phyloP scores from a whole-genome alignment of 2,329 filamentous ascomycete genomes.

The Penicillium freii region DNA sequence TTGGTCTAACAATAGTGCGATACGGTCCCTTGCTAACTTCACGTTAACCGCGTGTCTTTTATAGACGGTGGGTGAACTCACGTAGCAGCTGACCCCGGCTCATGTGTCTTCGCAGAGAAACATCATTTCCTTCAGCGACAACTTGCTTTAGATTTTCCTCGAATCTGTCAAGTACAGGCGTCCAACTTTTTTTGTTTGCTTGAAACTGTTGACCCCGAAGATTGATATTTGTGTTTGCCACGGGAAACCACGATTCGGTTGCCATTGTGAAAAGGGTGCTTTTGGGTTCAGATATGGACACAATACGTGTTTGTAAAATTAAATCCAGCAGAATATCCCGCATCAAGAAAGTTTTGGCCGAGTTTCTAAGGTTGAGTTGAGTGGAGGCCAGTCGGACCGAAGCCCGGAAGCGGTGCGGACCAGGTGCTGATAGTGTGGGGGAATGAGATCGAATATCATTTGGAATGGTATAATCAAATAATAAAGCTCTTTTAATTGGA shows the following conservation, averaged over 20 bases:
- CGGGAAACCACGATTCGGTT: slow-evolving; percentile 18
- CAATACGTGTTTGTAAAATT: too few relatives aligned
- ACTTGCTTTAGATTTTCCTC: slow-evolving; percentile 29
- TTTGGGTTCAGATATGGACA: too few relatives aligned
- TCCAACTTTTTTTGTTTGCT: slow-evolving; percentile 25
- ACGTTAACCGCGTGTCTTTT: too few relatives aligned
- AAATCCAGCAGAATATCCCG: too few relatives aligned
- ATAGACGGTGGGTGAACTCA: slow-evolving; percentile 9
- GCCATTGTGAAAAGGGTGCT: slow-evolving; percentile 10
- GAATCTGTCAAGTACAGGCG: slow-evolving; percentile 35
- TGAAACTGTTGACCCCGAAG: slow-evolving; percentile 20
- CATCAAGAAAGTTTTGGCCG: too few relatives aligned
- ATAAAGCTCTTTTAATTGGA: too few relatives aligned
- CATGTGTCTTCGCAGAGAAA: slow-evolving; percentile 31
- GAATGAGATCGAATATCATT: too few relatives aligned
- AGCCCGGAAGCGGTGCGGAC: too few relatives aligned
- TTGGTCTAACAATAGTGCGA: slow-evolving; percentile 39
- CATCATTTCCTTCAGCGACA: slow-evolving; percentile 31
- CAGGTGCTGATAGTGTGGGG: too few relatives aligned
- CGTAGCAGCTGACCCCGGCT: slow-evolving; percentile 31
- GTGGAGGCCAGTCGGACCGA: too few relatives aligned
- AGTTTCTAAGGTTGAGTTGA: too few relatives aligned
- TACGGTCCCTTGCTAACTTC: slow-evolving; percentile 38
- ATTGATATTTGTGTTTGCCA: slow-evolving; percentile 15
- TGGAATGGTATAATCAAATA: too few relatives aligned